Base-by-base conservation (phyloP, 2,329 filamentous ascomycete species). In the Sarocladium strictum region DNA sequence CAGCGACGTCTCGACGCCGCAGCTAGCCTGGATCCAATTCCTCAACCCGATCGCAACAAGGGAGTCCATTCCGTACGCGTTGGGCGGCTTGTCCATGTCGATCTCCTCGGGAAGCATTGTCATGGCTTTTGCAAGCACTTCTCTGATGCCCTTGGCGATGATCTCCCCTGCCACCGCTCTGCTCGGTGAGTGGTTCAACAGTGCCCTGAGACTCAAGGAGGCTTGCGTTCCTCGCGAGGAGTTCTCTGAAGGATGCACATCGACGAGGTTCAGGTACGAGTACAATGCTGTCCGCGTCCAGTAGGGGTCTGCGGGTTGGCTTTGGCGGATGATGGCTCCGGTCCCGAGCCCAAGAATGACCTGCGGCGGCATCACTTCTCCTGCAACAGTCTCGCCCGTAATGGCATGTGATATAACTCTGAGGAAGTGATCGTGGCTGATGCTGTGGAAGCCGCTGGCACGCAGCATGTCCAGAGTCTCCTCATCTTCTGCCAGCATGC, bases 271-370 rank as follows among this genome's bases (percentile, higher is more conserved):
- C 43, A 83, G 70, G 53, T 74, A 70, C 2, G 71, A 65, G 56
- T 78, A 81, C 35, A 79, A 65, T 0, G 76, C 71, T 0, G 76
- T 76, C 5, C 71, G 72, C 10, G 75, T 70, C 78, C 78, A 82
- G 63, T 79, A 82, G 1, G 79, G 77, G 56, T 81, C 78, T 0
- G 72, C 68, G 0, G 76, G 74, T 53, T 73, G 67, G 62, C 80
- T 81, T 59, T 82, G 79, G 4, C 65, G 64, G 12, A 78, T 71
- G 15, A 81, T 68, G 0, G 79, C 79, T 17, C 79, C 79, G 1
- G 78, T 81, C 11, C 79, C 78, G 12, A 80, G 73, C 6, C 78
- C 76, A 19, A 78, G 72, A n/a, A 78, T 68, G 17, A 81, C 62
- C 57, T 80, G 78, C 0, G 75, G 58, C 0, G 78, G 78, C 32